Evolutionary conservation across 108 stramenopile genomes (phyloP), one percentile per base, ranked within the genome.

Genomic region (Nannochloropsis granulata): DNA sequence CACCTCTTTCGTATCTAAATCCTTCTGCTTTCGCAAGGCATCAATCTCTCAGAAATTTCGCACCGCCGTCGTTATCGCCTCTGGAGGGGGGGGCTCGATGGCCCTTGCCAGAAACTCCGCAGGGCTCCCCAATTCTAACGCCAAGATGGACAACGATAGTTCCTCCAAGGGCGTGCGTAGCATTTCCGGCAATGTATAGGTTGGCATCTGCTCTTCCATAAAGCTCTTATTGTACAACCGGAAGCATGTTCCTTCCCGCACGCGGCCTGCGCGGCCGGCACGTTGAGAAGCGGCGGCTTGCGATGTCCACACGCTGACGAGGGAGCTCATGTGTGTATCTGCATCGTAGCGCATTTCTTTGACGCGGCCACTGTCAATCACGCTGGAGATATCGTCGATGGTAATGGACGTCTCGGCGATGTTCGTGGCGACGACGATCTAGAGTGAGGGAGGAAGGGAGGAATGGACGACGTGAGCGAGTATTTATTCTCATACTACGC

Each of bases 341-440:
- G 93, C 83, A 90, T 91, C 88, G 79, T 90, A 85, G 19, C 82
- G 80, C 78, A 90, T 88, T 43, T 90, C 82, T 82, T 88, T 87
- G 88, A 80, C 87, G 21, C 83, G 87, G 19, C 92, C 92, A n/a
- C 84, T 84, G 78, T 84, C 90, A 43, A 83, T 86, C 44, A 99
- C 98, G 86, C 94, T 93, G 84, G 96, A 95, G 44, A 95, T 42
- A 91, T 97, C 97, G 19, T 95, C 94, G 86, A 99, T 96, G n/a
- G 98, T 99, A 46, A 99, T 93, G 82, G 94, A 94, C 13, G 96
- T 96, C 90, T 97, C 96, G 8, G 94, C 94, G 45, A 97, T 95
- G 90, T 95, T 96, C 25, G 95, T 97, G 12, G 94, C 88, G 19
- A 96, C 83, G 26, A 97, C 95, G 81, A 96, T 92, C 85, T 96